These are phyloP conservation scores for Tulasnella sp. DNA, from an alignment of 768 basidiomycete species.

Conservation along the genomic window DNA sequence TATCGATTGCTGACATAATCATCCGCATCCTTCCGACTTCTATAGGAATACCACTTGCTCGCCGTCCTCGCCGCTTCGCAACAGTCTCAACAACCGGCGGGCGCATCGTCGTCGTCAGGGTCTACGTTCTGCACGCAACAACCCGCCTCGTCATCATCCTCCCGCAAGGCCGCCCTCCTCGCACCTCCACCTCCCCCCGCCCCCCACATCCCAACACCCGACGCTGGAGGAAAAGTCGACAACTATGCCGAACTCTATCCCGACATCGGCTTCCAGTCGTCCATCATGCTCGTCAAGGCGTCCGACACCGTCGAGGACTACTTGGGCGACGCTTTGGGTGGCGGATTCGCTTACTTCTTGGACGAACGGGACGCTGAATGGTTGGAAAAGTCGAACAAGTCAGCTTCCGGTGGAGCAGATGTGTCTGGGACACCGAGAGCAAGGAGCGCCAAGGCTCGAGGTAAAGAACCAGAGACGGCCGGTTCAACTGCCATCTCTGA, in stretches of 20 bases:
- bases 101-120: slow-evolving; percentile 37
- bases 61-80: slow-evolving; percentile 56
- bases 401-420: slow-evolving; percentile 76
- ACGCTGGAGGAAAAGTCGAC: slow-evolving; percentile 73
- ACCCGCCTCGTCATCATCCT: slow-evolving; percentile 36
- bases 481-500: slow-evolving; percentile 61
- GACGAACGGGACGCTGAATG: slow-evolving; percentile 95
- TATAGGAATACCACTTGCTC: slow-evolving; percentile 56
- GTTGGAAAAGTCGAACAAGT: slow-evolving; percentile 88
- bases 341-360: slow-evolving; percentile 86
- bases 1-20: slow-evolving; percentile 25
- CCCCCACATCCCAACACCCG: slow-evolving; percentile 89
- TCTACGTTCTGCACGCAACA: slow-evolving; percentile 41
- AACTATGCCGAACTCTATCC: slow-evolving; percentile 79
- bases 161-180: slow-evolving; percentile 38
- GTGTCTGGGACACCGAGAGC: slow-evolving; percentile 55
- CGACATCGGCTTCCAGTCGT: slow-evolving; percentile 65
- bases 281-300: slow-evolving; percentile 69
- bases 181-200: slow-evolving; percentile 45
- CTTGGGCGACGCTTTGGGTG: slow-evolving; percentile 54
- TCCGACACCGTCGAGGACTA: slow-evolving; percentile 85
- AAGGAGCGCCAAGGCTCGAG: slow-evolving; percentile 73
- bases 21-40: slow-evolving; percentile 4
- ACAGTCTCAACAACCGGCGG: slow-evolving; percentile 27
- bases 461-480: slow-evolving; percentile 69